These are phyloP conservation scores for Sparassis latifolia DNA, from an alignment of 1,284 basidiomycete species.

Conservation along the genomic window DNA sequence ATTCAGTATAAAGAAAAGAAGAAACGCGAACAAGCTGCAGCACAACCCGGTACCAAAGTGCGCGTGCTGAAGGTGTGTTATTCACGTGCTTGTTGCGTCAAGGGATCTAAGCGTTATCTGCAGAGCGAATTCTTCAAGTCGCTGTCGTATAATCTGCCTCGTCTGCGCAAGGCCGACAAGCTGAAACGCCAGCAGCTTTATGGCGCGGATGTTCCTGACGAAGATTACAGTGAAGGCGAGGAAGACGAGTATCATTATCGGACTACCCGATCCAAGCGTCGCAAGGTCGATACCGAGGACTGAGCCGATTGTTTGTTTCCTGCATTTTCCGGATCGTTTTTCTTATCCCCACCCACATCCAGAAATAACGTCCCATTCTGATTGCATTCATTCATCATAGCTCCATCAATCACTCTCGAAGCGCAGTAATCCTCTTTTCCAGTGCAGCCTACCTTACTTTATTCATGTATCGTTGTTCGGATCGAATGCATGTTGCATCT, in stretches of 20 bases:
- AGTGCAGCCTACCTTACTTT: too few relatives aligned
- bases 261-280: slow-evolving; percentile 25
- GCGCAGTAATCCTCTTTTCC: too few relatives aligned
- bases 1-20: slow-evolving; percentile 58
- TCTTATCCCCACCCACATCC: too few relatives aligned
- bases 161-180: slow-evolving; percentile 50
- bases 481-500: too few relatives aligned
- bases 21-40: slow-evolving; percentile 42
- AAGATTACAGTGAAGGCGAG: slow-evolving; percentile 39
- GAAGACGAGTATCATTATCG: slow-evolving; percentile 41
- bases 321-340: too few relatives aligned
- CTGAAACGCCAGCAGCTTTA: slow-evolving; percentile 41
- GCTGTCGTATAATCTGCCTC: slow-evolving; percentile 45
- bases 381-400: too few relatives aligned
- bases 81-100: not conserved
- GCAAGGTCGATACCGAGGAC: slow-evolving; percentile 12
- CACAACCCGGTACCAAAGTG: slow-evolving; percentile 36
- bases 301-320: too few relatives aligned
- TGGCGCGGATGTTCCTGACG: slow-evolving; percentile 34
- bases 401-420: too few relatives aligned
- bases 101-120: slow-evolving; percentile 1
- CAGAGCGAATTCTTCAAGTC: slow-evolving; percentile 65
- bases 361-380: too few relatives aligned
- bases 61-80: slow-evolving; percentile 50
- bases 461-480: too few relatives aligned